A percentile compares a stretch with the other conserved stretches of the same genome.
These are phyloP conservation scores for Ophiostoma piceae DNA, from an alignment of 2,329 filamentous ascomycete species.

Conservation along the genomic window DNA sequence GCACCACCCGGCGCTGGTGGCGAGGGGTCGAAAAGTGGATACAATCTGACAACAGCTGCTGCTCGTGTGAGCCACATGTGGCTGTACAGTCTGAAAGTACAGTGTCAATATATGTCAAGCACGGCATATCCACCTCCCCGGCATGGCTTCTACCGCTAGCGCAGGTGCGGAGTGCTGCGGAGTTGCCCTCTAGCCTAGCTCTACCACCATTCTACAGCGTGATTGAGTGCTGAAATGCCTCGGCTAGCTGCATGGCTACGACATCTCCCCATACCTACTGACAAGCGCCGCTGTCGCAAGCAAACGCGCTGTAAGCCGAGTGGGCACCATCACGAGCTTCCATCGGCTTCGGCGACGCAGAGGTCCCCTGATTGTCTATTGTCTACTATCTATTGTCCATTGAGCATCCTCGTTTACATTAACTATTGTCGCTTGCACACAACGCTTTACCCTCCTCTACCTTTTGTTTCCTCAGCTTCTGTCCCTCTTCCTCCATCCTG, in stretches of 20 bases:
- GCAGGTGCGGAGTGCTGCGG: conserved; percentile 13
- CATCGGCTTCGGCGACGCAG: conserved; percentile 21
- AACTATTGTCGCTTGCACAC: not conserved
- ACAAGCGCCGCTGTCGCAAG: not conserved
- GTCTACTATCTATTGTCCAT: not conserved
- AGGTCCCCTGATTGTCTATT: not conserved
- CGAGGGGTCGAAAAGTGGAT: conserved; percentile 20
- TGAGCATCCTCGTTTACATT: not conserved
- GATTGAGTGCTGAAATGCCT: conserved; percentile 18
- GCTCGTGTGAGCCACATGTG: conserved; percentile 18
- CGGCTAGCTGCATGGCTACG: conserved; percentile 17
- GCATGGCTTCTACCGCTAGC: not conserved
- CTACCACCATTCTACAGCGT: not conserved
- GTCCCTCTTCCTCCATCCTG: not conserved
- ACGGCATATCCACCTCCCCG: not conserved
- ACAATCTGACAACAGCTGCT: not conserved
- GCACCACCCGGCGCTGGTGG: not conserved
- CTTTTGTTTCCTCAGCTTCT: not conserved
- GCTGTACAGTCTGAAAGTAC: not conserved
- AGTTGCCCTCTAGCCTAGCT: not conserved
- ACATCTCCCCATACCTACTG: not conserved
- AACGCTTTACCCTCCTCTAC: not conserved
- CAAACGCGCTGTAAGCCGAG: not conserved
- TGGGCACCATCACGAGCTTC: conserved; percentile 23
- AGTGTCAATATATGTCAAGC: not conserved